phyloP scores from a whole-genome alignment of 768 basidiomycete genomes.

The Strobilomyces echinocephalus region DNA sequence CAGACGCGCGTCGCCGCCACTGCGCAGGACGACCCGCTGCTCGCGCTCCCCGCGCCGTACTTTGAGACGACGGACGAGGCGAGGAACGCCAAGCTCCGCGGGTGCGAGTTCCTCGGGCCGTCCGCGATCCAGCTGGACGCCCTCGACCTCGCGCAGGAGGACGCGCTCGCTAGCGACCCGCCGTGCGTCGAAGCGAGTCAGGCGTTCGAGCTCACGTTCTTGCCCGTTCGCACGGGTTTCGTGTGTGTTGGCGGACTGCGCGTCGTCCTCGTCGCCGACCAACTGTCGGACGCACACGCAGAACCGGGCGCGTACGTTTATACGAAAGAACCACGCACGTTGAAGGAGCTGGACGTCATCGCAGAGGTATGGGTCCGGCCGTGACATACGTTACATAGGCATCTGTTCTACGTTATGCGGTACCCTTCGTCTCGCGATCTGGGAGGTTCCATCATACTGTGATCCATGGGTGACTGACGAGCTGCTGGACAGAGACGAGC shows the following conservation, averaged over 20 bases:
- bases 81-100: conserved; percentile 26
- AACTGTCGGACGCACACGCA: conserved; percentile 35
- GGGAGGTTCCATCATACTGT: conserved; percentile 27
- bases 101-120: conserved; percentile 45
- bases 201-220: conserved; percentile 61
- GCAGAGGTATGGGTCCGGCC: conserved; percentile 64
- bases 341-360: conserved; percentile 71
- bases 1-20: conserved; percentile 3
- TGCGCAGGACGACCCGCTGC: conserved; percentile 6
- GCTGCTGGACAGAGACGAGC: conserved; percentile 81
- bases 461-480: conserved; percentile 88
- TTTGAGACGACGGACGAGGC: conserved; percentile 39
- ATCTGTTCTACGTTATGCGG: conserved; percentile 10
- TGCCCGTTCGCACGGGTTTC: conserved; percentile 59
- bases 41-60: conserved; percentile 43
- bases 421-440: neutral
- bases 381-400: conserved; percentile 16
- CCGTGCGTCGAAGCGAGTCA: conserved; percentile 39
- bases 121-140: conserved; percentile 46
- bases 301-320: conserved; percentile 21
- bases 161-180: conserved; percentile 4
- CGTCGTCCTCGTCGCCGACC: conserved; percentile 60
- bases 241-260: conserved; percentile 64
- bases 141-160: conserved; percentile 32
- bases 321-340: conserved; percentile 37